Conservation (phyloP, 495 filamentous ascomycete genomes). For the Podospora tetraspora region DNA sequence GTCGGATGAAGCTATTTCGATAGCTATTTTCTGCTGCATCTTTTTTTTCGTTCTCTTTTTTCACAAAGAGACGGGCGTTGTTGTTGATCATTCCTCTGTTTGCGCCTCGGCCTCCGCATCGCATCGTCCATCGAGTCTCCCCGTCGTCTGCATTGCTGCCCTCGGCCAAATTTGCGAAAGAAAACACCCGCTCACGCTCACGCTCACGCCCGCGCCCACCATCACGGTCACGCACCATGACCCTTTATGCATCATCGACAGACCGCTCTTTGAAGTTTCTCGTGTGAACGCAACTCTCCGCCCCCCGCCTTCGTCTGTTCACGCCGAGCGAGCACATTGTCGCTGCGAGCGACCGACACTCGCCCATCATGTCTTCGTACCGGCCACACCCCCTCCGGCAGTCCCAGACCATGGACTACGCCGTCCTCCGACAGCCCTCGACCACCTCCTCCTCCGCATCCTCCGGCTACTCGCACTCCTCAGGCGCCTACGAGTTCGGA, state of each 20-base stretch:
- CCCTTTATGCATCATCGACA: not conserved
- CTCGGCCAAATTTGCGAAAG: not conserved
- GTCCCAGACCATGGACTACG: slow-evolving; percentile 58
- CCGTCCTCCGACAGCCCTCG: slow-evolving; percentile 65
- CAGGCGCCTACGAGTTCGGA: slow-evolving; percentile 57
- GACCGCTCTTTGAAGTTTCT: not conserved
- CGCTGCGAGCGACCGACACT: slow-evolving; percentile 20
- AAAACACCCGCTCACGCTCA: slow-evolving; percentile 2
- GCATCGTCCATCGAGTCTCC: not conserved
- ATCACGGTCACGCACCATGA: slow-evolving; percentile 7
- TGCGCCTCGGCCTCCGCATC: not conserved
- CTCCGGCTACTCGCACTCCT: slow-evolving; percentile 68
- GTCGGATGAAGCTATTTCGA: not conserved
- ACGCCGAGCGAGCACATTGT: not conserved
- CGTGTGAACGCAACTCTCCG: not conserved
- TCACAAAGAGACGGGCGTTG: not conserved
- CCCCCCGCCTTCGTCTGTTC: not conserved
- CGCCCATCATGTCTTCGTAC: slow-evolving; percentile 44
- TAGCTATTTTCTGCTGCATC: not conserved
- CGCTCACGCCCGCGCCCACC: not conserved
- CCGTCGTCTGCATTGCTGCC: not conserved
- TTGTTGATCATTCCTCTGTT: not conserved
- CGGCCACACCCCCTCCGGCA: slow-evolving; percentile 54
- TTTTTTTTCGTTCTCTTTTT: not conserved
- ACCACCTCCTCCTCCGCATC: slow-evolving; percentile 70